phyloP scores from a whole-genome alignment of 2,329 filamentous ascomycete genomes.

The Calycina marina region DNA sequence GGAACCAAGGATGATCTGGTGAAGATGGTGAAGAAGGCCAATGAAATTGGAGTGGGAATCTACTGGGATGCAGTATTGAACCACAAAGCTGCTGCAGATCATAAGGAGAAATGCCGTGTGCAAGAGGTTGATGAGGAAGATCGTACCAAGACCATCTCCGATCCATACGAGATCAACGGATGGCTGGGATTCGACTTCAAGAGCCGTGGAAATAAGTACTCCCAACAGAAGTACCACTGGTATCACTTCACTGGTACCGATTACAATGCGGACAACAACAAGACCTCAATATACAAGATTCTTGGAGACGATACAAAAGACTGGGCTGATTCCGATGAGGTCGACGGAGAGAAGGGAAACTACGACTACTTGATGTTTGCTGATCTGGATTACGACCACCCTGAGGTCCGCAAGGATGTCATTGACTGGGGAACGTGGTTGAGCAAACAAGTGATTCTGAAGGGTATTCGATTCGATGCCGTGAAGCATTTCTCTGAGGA shows the following conservation, averaged over 20 bases:
- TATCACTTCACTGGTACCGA: slow-evolving; percentile 56
- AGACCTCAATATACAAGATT: slow-evolving; percentile 51
- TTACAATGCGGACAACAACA: slow-evolving; percentile 39
- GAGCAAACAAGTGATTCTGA: slow-evolving; percentile 40
- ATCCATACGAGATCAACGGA: slow-evolving; percentile 46
- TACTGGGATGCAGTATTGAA: slow-evolving; percentile 60
- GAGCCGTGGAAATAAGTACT: slow-evolving; percentile 44
- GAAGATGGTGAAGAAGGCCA: slow-evolving; percentile 34
- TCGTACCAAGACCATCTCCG: slow-evolving; percentile 36
- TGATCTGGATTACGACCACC: slow-evolving; percentile 50
- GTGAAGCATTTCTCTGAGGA: slow-evolving; percentile 55
- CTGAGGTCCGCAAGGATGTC: slow-evolving; percentile 49
- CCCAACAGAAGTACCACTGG: slow-evolving; percentile 47
- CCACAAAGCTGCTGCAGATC: slow-evolving; percentile 56
- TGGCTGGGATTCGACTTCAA: slow-evolving; percentile 56
- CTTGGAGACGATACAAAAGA: slow-evolving; percentile 42
- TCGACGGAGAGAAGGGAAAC: slow-evolving; percentile 47
- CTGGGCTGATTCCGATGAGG: slow-evolving; percentile 47
- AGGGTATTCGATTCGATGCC: slow-evolving; percentile 57
- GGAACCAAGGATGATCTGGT: slow-evolving; percentile 46
- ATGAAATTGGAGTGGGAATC: slow-evolving; percentile 37
- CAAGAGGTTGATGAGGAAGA: slow-evolving; percentile 50
- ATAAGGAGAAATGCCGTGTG: slow-evolving; percentile 44
- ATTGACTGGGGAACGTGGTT: slow-evolving; percentile 57
- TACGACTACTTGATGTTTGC: slow-evolving; percentile 61